Evolutionary conservation across 352 stramenopile genomes (phyloP).

Genomic region (Aphanomyces stellatus): DNA sequence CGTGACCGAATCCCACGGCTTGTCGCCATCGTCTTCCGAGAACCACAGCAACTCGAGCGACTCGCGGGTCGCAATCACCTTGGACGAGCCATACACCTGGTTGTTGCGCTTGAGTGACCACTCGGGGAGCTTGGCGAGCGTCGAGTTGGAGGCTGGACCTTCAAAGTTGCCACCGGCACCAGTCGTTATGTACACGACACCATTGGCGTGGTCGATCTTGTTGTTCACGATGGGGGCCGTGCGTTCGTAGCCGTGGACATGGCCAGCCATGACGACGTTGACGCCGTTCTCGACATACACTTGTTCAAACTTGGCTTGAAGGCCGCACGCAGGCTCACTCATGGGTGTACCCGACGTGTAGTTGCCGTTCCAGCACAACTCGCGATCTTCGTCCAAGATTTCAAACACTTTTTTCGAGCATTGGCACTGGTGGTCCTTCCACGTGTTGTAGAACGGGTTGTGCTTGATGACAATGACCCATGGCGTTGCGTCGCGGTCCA

Average conservation of each 20-base stretch:
- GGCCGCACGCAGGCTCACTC: constrained; percentile 34
- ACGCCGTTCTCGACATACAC: constrained; percentile 22
- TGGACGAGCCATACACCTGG: neutral
- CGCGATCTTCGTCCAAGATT: constrained; percentile 18
- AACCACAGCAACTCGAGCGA: neutral
- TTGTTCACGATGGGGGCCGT: constrained; percentile 8
- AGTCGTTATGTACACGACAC: constrained; percentile 11
- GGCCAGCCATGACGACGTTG: constrained; percentile 22
- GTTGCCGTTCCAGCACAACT: neutral
- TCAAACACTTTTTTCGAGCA: constrained; percentile 37
- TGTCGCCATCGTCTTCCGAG: neutral
- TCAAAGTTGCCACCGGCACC: constrained; percentile 10
- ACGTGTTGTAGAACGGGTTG: constrained; percentile 59
- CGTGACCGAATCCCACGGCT: constrained; percentile 1
- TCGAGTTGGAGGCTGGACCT: neutral
- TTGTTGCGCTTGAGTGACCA: neutral
- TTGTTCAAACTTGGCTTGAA: constrained; percentile 24
- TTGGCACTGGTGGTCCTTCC: constrained; percentile 49
- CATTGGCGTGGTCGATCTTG: neutral
- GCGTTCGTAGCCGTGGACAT: constrained; percentile 18
- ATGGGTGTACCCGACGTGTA: neutral
- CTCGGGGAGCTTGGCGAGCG: neutral
- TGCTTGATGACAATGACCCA: constrained; percentile 36
- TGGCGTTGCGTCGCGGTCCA: constrained; percentile 26
- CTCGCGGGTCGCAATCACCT: neutral